A percentile compares a stretch with the other conserved stretches of the same genome.
These are phyloP conservation scores for Beauveria varroae DNA, from an alignment of 2,329 filamentous ascomycete genomes.

Conservation along the genomic window DNA sequence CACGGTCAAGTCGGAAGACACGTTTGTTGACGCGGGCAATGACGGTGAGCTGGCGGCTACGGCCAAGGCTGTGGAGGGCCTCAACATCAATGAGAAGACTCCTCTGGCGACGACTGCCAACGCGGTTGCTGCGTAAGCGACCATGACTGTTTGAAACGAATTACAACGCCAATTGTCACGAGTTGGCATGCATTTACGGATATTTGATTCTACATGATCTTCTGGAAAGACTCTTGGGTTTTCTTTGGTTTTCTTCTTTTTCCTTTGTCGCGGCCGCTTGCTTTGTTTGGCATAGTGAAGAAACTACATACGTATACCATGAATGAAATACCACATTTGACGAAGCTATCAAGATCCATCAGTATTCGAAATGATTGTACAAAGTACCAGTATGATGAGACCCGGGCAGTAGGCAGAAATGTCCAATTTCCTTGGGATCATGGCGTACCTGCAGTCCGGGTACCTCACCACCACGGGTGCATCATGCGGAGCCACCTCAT, in stretches of 20 bases:
- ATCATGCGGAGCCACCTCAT: background rate
- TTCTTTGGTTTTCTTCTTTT: background rate
- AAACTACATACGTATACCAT: conserved; percentile 5
- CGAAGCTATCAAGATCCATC: background rate
- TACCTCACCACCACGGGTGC: too few relatives aligned
- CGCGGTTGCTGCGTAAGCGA: conserved; percentile 10
- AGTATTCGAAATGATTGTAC: too few relatives aligned
- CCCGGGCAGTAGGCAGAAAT: too few relatives aligned
- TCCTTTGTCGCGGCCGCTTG: background rate
- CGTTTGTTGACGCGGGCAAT: conserved; percentile 5
- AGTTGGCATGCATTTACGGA: background rate
- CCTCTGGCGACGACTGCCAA: background rate
- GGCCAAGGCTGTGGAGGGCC: background rate
- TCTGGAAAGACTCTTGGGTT: background rate
- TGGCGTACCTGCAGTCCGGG: too few relatives aligned
- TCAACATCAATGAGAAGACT: conserved; percentile 6
- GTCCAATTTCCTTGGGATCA: too few relatives aligned
- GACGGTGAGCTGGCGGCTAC: conserved; percentile 1
- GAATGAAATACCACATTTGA: background rate
- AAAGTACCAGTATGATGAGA: too few relatives aligned
- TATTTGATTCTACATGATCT: conserved; percentile 1
- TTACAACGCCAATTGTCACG: background rate
- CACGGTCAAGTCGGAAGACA: conserved; percentile 4
- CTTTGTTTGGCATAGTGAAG: background rate
- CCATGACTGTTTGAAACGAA: background rate